phyloP scores from a whole-genome alignment of 805 yeast genomes.

The Candida montana region DNA sequence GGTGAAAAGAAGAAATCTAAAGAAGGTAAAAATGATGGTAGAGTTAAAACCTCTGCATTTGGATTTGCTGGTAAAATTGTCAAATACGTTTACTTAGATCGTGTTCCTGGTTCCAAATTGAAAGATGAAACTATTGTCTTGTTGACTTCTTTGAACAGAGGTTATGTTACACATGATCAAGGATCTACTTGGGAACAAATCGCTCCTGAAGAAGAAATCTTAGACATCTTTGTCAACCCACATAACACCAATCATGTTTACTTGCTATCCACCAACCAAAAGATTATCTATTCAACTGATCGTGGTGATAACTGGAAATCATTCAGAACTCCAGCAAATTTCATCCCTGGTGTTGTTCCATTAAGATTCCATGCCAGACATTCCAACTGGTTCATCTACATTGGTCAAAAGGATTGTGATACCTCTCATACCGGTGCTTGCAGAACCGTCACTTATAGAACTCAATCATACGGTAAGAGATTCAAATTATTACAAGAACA shows the following conservation, averaged over 20 bases:
- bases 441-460: constrained; percentile 50
- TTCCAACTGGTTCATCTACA: constrained; percentile 58
- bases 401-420: constrained; percentile 55
- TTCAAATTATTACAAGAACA: constrained; percentile 52
- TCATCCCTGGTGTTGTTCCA: constrained; percentile 45
- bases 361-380: constrained; percentile 60
- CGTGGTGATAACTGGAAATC: constrained; percentile 49
- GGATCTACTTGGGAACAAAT: constrained; percentile 27
- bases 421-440: constrained; percentile 36
- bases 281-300: constrained; percentile 55
- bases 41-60: constrained; percentile 30
- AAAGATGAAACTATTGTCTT: constrained; percentile 64
- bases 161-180: constrained; percentile 61
- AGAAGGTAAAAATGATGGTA: constrained; percentile 33
- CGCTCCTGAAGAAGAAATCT: constrained; percentile 35
- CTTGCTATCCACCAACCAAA: constrained; percentile 20
- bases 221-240: constrained; percentile 58
- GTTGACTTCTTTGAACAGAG: constrained; percentile 44
- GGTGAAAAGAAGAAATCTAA: constrained; percentile 30
- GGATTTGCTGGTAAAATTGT: constrained; percentile 47
- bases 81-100: constrained; percentile 57
- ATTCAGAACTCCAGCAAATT: constrained; percentile 44
- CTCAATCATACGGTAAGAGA: constrained; percentile 61
- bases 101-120: constrained; percentile 29
- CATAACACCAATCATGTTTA: constrained; percentile 45